Percentiles rank a stretch among this genome's conserved stretches.
These are phyloP conservation scores for Kuraishia cidri DNA, from an alignment of 805 yeast species.

Conservation along the genomic window DNA sequence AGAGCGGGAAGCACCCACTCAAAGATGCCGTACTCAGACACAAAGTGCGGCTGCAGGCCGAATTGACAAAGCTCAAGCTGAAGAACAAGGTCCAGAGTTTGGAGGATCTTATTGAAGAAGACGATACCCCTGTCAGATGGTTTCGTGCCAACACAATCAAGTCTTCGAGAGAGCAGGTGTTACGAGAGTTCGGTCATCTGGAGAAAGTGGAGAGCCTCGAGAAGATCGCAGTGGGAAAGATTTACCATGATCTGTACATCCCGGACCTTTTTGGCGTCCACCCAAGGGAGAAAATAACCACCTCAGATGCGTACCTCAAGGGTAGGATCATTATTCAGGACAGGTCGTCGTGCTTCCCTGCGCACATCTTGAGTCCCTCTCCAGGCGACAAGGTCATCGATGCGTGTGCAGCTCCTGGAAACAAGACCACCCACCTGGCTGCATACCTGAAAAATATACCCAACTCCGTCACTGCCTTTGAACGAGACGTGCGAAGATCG, in stretches of 20 bases:
- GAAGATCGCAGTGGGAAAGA: conserved; percentile 39
- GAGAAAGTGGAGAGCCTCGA: conserved; percentile 34
- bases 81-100: conserved; percentile 55
- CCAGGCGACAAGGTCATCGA: conserved; percentile 68
- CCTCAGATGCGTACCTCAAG: conserved; percentile 55
- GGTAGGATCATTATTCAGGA: conserved; percentile 91
- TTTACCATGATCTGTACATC: conserved; percentile 67
- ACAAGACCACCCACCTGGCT: conserved; percentile 91
- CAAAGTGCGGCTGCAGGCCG: conserved; percentile 77
- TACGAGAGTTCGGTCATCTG: conserved; percentile 32
- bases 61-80: conserved; percentile 67
- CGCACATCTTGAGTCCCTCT: conserved; percentile 60
- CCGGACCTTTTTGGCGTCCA: conserved; percentile 77
- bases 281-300: conserved; percentile 63
- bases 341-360: conserved; percentile 96
- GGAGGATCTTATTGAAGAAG: conserved; percentile 43
- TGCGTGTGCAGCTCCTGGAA: conserved; percentile 98
- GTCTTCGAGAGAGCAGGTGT: conserved; percentile 27
- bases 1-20: conserved; percentile 80
- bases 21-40: conserved; percentile 75
- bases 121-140: conserved; percentile 75
- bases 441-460: conserved; percentile 38
- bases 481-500: conserved; percentile 70
- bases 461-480: conserved; percentile 69
- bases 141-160: conserved; percentile 64